Evolutionary conservation across 176 grass and related monocot species (phyloP).

Genomic region (Rhynchospora tenuis): DNA sequence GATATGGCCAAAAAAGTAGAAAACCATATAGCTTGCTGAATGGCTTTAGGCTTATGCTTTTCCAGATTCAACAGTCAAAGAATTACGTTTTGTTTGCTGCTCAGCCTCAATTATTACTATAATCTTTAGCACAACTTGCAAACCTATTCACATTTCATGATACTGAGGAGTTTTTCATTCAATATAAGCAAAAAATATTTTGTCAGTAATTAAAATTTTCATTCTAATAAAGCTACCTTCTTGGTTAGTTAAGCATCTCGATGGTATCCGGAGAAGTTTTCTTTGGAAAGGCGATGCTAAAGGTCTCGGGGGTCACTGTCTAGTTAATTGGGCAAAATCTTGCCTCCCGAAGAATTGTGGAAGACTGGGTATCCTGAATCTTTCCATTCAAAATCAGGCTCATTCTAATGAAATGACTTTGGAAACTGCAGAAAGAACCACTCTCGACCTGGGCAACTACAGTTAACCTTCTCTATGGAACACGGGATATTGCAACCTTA

Average conservation of each 20-base stretch:
- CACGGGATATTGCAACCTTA: background rate
- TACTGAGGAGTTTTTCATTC: too few relatives aligned
- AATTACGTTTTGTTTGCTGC: too few relatives aligned
- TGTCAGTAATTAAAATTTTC: too few relatives aligned
- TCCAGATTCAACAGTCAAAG: too few relatives aligned
- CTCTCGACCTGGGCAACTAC: background rate
- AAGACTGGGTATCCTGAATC: background rate
- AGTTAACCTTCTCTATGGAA: background rate
- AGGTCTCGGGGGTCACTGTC: background rate
- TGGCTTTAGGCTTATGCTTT: too few relatives aligned
- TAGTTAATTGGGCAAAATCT: background rate
- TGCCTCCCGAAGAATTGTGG: background rate
- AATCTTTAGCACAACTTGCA: too few relatives aligned
- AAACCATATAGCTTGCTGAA: too few relatives aligned
- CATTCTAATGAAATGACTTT: background rate
- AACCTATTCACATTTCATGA: too few relatives aligned
- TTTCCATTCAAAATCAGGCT: background rate
- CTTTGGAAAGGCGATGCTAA: background rate
- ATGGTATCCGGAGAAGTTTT: background rate
- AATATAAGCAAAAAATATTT: too few relatives aligned
- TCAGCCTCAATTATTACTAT: too few relatives aligned
- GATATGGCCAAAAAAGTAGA: too few relatives aligned
- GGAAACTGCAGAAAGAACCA: background rate
- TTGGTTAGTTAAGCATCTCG: background rate
- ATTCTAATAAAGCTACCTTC: background rate